Percentiles rank a stretch among this genome's conserved stretches.
These are phyloP conservation scores for Sugiyamaella smithiae DNA, from an alignment of 805 yeast species.

Conservation along the genomic window DNA sequence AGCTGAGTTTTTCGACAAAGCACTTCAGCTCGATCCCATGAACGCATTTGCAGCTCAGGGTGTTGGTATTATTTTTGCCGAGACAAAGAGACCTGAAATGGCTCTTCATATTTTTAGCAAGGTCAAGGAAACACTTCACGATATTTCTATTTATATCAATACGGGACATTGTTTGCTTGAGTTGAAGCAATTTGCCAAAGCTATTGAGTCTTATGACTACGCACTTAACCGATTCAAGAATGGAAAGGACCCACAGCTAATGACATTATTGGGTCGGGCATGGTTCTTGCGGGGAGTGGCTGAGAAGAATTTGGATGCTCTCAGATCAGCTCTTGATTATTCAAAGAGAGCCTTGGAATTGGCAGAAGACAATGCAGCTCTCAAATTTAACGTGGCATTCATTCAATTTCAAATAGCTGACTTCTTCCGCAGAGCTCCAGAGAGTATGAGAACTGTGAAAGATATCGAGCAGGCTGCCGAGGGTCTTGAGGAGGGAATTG, in stretches of 20 bases:
- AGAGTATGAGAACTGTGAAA: conserved; percentile 56
- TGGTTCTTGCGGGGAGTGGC: conserved; percentile 77
- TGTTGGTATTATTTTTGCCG: conserved; percentile 87
- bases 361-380: conserved; percentile 42
- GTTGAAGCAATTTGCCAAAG: conserved; percentile 75
- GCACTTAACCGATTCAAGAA: conserved; percentile 64
- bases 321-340: conserved; percentile 59
- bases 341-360: conserved; percentile 54
- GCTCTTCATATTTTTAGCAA: conserved; percentile 87
- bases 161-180: conserved; percentile 85
- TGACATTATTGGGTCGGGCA: conserved; percentile 77
- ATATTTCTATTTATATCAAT: conserved; percentile 77
- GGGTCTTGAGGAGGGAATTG: conserved; percentile 63
- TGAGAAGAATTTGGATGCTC: conserved; percentile 62
- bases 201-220: conserved; percentile 82
- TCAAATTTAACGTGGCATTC: conserved; percentile 77
- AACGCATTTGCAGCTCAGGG: conserved; percentile 98
- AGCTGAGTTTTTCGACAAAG: conserved; percentile 89
- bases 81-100: conserved; percentile 60
- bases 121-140: conserved; percentile 84
- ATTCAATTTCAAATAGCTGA: conserved; percentile 87
- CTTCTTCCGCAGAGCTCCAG: conserved; percentile 59
- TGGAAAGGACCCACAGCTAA: conserved; percentile 60
- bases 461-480: conserved; percentile 56
- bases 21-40: conserved; percentile 72